Base-by-base conservation (phyloP, 2,329 filamentous ascomycete genomes). In the Aspergillus costaricaensis region DNA sequence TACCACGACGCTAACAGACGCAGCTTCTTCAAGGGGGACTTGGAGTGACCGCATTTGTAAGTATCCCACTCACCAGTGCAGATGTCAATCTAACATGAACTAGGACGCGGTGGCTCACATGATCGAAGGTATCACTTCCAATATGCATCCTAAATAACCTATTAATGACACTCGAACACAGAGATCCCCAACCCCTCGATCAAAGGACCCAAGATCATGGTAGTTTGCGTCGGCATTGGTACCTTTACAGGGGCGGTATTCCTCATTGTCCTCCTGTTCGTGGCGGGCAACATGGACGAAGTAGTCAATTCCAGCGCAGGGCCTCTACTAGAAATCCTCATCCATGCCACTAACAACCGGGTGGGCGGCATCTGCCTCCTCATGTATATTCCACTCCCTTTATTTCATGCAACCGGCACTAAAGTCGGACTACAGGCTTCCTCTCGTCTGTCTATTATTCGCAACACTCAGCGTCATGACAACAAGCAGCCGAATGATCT, bases 141-240 rank as follows among this genome's bases (percentile, higher is more conserved):
- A 2, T 15, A 21, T 38, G 38, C 19, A 4, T 0, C 27, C 10
- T 30, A 2, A 25, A 36, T 12, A 12, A 15, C 9, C 6, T n/a
- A 6, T 5, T 21, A 27, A 19, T 50, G n/a, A 30, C 25, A 2
- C 5, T 12, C 15, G 9, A 44, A 32, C 10, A 14, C 48, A 72
- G 77, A 78, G 67, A 74, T 79, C 14, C 74, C 75, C 0, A 72
- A 77, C 49, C 70, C 74, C 17, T 69, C 83, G 1, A 74, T 82
- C 4, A 81, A 87, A 65, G 87, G 86, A 0, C 87, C 87, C 1
- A 83, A 83, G 61, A 87, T 89, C 59, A 88, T 89, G 86, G 79
- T 89, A 2, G 81, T 81, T 56, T 88, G 85, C 61, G 85, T 88
- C 21, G 77, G 78, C 2, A 89, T 89, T 43, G 87, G 87, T 2